Evolutionary conservation across 2,329 filamentous ascomycete genomes (phyloP), one percentile per base, ranked within the genome.

Genomic region (Fusarium decemcellulare): DNA sequence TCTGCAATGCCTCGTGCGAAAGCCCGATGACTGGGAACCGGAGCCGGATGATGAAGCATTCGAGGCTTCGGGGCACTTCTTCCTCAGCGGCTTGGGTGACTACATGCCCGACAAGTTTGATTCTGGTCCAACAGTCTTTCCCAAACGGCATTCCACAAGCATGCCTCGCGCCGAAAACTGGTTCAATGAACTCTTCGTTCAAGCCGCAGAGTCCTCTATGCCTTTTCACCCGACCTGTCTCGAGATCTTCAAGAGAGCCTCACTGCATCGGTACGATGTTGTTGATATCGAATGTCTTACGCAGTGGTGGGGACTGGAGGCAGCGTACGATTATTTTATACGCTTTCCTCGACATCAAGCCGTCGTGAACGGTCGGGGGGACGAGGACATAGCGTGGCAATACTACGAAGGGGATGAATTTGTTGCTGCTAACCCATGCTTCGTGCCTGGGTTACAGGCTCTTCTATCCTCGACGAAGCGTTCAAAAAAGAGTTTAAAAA

Each of bases 201-300:
- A 23, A 23, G 18, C 18, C 18, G 4, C 18, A 23, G 18, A 23
- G 4, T 23, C 18, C 3, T 54, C 56, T 0, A 68, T 78, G 50
- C 74, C 76, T 2, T 78, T 78, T 14, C 76, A 78, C 8, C 72
- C 76, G 0, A 63, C 74, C 0, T 78, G 76, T 44, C 56, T 78
- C 2, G 76, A 78, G 50, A 53, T 78, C 1, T 78, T 72, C 47
- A 76, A 74, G 34, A 52, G 74, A n/a, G 76, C 69, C 1, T 73
- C 67, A 2, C 27, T 72, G 4, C 18, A 36, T 7, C 63, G 70
- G 2, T 50, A 56, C 27, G 60, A 69, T 1, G 46, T 23, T 0
- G 52, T 78, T 3, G 74, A 74, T 30, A 10, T 76, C 0, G 46
- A 68, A 1, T 65, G 66, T 1, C 39, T 78, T 10, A 58, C 54